Conservation (phyloP, 768 basidiomycete species). For the Lentinula aciculospora region DNA sequence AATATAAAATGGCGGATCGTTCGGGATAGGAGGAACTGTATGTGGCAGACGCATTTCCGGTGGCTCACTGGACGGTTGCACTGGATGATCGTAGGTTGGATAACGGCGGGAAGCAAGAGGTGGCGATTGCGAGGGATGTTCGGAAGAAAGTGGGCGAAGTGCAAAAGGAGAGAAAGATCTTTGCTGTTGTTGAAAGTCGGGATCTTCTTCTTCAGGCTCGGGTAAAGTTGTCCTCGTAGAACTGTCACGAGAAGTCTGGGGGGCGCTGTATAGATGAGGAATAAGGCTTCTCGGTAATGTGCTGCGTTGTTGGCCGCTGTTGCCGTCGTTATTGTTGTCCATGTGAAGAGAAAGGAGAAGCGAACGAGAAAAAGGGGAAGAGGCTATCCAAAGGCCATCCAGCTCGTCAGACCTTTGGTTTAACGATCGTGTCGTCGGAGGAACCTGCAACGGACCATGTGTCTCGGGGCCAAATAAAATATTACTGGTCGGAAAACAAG, state of each 20-base stretch:
- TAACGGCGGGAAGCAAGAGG: not conserved
- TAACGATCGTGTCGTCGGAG: not conserved
- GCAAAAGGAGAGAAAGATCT: slow-evolving; percentile 14
- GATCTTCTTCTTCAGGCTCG: slow-evolving; percentile 12
- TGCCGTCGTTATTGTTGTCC: slow-evolving; percentile 14
- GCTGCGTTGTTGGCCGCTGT: slow-evolving; percentile 26
- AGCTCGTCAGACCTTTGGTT: not conserved
- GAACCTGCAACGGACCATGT: not conserved
- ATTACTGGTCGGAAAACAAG: not conserved
- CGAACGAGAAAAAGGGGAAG: not conserved
- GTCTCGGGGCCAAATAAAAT: not conserved
- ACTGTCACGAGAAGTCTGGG: slow-evolving; percentile 19
- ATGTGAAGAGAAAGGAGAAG: slow-evolving; percentile 12
- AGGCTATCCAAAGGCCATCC: not conserved
- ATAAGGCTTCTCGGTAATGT: slow-evolving; percentile 47
- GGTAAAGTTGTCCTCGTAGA: slow-evolving; percentile 12
- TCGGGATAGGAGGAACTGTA: slow-evolving; percentile 5
- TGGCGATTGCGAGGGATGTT: slow-evolving; percentile 9
- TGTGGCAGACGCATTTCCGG: not conserved
- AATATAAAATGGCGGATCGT: slow-evolving; percentile 17
- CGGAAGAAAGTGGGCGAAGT: slow-evolving; percentile 12
- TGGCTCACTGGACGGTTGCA: not conserved
- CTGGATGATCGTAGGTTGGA: slow-evolving; percentile 1
- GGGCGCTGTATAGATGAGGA: slow-evolving; percentile 37
- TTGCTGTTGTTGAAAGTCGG: slow-evolving; percentile 14